A percentile compares a stretch with the other conserved stretches of the same genome.
Evolutionary conservation across 208 protist species (phyloP).

Genomic region (Baffinella frigidus): DNA sequence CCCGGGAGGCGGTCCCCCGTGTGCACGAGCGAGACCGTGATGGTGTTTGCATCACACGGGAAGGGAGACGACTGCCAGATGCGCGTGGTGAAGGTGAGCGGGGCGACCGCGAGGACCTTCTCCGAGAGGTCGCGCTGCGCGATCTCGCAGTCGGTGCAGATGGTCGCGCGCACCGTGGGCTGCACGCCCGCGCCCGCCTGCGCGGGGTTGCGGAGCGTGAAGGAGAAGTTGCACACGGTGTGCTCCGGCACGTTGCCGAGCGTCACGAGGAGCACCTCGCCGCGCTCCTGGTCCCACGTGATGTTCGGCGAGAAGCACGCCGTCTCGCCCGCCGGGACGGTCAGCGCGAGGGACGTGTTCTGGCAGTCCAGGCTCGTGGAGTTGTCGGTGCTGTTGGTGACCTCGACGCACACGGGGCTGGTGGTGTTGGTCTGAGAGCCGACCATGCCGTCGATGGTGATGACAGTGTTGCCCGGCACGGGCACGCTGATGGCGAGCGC

Average conservation of each 20-base stretch:
- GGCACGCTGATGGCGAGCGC: not conserved
- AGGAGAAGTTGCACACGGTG: not conserved
- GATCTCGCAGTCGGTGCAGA: not conserved
- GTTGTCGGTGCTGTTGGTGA: too few relatives aligned
- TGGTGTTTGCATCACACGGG: conserved; percentile 39
- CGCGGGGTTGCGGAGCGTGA: not conserved
- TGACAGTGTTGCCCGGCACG: not conserved
- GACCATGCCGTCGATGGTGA: not conserved
- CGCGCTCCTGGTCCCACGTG: too few relatives aligned
- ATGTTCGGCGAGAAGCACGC: too few relatives aligned
- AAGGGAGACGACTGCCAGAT: not conserved
- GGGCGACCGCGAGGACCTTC: not conserved
- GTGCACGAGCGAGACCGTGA: not conserved
- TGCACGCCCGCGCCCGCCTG: not conserved
- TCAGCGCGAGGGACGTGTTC: too few relatives aligned
- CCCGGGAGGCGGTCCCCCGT: not conserved
- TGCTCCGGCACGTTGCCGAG: not conserved
- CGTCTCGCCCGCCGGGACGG: too few relatives aligned
- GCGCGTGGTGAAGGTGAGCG: not conserved
- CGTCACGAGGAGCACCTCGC: too few relatives aligned
- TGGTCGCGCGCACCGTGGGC: not conserved
- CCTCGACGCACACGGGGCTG: too few relatives aligned
- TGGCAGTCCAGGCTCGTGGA: too few relatives aligned
- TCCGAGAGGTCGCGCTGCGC: not conserved
- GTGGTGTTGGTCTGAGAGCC: not conserved